phyloP scores from a whole-genome alignment of 73 alveolate genomes.

The Uronychia setigera region DNA sequence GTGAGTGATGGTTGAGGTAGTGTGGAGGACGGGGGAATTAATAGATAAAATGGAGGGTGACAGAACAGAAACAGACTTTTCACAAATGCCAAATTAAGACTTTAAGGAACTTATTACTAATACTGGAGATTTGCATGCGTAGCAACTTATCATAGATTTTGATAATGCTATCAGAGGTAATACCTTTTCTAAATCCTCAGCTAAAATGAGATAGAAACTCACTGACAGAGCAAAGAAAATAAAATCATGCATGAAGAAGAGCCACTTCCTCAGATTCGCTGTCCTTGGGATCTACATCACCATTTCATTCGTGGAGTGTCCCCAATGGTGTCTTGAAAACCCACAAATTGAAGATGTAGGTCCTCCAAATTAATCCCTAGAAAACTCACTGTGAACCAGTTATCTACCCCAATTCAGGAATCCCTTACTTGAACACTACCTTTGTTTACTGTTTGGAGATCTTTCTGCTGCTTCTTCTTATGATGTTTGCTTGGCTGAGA shows the following conservation, averaged over 20 bases:
- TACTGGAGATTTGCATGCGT: slow-evolving; percentile 6
- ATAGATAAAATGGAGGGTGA: too few relatives aligned
- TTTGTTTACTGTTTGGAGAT: slow-evolving; percentile 2
- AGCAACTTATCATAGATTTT: neutral
- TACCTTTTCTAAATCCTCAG: neutral
- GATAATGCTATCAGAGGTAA: slow-evolving; percentile 13
- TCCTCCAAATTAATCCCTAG: neutral
- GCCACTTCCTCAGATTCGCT: neutral
- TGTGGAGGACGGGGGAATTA: too few relatives aligned
- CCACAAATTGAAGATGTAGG: neutral
- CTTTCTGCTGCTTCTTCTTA: neutral
- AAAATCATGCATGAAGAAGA: neutral
- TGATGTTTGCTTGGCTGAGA: slow-evolving; percentile 4
- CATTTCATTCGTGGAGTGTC: neutral
- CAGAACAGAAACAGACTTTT: too few relatives aligned
- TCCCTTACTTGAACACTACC: slow-evolving; percentile 2
- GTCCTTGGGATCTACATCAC: neutral
- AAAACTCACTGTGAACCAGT: neutral
- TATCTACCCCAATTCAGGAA: slow-evolving; percentile 17
- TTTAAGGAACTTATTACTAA: neutral
- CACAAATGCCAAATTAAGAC: too few relatives aligned
- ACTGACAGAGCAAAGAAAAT: neutral
- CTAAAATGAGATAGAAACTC: neutral
- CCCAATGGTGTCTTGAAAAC: slow-evolving; percentile 1
- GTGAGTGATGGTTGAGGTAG: too few relatives aligned